Conservation (phyloP, 1,139 yeast genomes). For the Yamadazyma siamensis region DNA sequence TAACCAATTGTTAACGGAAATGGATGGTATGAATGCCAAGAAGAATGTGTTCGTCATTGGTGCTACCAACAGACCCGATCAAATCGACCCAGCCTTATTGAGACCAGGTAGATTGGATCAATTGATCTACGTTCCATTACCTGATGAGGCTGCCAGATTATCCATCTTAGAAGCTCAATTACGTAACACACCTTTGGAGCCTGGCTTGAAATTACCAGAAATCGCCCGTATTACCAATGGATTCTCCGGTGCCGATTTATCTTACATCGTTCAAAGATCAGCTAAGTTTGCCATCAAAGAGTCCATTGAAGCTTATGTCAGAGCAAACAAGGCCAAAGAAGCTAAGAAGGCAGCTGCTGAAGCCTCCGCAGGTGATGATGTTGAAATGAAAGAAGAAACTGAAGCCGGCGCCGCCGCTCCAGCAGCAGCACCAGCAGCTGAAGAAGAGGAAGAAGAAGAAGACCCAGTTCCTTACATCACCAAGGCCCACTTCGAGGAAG, state of each 20-base stretch:
- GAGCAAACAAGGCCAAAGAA: conserved; percentile 49
- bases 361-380: conserved; percentile 44
- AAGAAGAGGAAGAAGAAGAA: conserved; percentile 60
- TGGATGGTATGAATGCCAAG: conserved; percentile 99
- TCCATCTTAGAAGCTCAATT: conserved; percentile 94
- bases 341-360: conserved; percentile 17
- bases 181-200: conserved; percentile 97
- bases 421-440: too few relatives aligned
- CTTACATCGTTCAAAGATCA: conserved; percentile 95
- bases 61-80: conserved; percentile 98
- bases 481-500: conserved; percentile 92
- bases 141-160: conserved; percentile 90
- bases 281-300: conserved; percentile 99
- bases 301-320: conserved; percentile 81
- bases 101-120: conserved; percentile 99
- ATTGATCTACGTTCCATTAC: conserved; percentile 96
- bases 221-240: conserved; percentile 94
- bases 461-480: conserved; percentile 97
- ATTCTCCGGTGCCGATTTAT: conserved; percentile 98
- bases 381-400: conserved; percentile 52
- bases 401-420: too few relatives aligned
- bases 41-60: conserved; percentile 98
- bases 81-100: conserved; percentile 95
- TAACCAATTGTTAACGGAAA: conserved; percentile 94
- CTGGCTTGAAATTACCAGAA: conserved; percentile 83